Conservation (phyloP, 2,329 filamentous ascomycete genomes). For the Diaporthe destruens region DNA sequence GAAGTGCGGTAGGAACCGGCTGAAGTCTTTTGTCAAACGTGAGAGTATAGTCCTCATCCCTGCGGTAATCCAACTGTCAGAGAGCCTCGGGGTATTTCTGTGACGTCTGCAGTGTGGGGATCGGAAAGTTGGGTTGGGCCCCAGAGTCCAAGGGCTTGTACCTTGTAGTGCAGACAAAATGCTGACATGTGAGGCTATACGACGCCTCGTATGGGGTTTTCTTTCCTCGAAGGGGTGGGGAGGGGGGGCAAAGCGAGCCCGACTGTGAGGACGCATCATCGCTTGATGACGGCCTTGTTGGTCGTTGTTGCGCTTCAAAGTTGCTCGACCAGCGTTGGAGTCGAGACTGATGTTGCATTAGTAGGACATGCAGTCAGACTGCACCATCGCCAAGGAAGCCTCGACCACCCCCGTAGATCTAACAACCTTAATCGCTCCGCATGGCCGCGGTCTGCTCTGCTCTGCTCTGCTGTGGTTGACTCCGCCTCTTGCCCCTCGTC, state of each 20-base stretch:
- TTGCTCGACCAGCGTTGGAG: slow-evolving; percentile 10
- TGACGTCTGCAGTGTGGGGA: slow-evolving; percentile 28
- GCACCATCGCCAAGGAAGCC: slow-evolving; percentile 29
- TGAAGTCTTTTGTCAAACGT: slow-evolving; percentile 29
- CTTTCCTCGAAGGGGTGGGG: neutral
- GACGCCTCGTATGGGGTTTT: neutral
- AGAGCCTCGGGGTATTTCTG: slow-evolving; percentile 24
- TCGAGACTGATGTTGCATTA: slow-evolving; percentile 7
- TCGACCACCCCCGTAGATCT: slow-evolving; percentile 25
- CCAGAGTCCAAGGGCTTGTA: neutral
- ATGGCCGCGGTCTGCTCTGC: neutral
- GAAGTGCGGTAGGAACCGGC: slow-evolving; percentile 22
- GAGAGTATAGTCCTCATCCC: slow-evolving; percentile 5
- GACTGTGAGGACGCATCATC: neutral
- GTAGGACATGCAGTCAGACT: slow-evolving; percentile 6
- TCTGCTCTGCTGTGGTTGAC: neutral
- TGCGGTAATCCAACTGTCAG: slow-evolving; percentile 30
- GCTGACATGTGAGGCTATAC: slow-evolving; percentile 12
- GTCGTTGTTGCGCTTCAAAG: neutral
- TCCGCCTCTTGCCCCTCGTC: neutral
- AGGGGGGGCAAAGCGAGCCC: too few relatives aligned
- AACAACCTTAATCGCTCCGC: slow-evolving; percentile 25
- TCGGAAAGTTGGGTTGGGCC: slow-evolving; percentile 16
- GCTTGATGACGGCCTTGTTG: slow-evolving; percentile 1
- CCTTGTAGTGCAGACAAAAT: slow-evolving; percentile 8